These are phyloP conservation scores for Chlorella sp. DNA, from an alignment of 139 green algal species.

Conservation along the genomic window DNA sequence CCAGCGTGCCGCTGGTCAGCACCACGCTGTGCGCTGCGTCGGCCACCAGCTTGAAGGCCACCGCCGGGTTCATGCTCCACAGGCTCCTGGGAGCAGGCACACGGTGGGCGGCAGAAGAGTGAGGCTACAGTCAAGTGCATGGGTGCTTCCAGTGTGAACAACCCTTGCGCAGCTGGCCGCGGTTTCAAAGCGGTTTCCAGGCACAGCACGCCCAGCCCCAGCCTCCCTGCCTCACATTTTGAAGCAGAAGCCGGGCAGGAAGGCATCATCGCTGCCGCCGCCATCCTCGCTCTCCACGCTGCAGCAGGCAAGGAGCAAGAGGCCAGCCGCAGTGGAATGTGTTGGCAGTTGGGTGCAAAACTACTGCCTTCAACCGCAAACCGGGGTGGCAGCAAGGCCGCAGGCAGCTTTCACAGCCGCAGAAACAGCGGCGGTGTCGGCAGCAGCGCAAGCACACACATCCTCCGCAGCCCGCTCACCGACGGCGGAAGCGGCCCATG, in stretches of 20 bases:
- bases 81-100: constrained; percentile 55
- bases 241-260: constrained; percentile 5
- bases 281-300: neutral
- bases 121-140: too few species aligned
- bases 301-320: neutral
- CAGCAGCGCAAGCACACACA: neutral
- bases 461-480: too few species aligned
- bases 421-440: neutral
- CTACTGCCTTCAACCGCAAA: too few species aligned
- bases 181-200: too few species aligned
- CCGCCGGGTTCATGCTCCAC: constrained; percentile 89
- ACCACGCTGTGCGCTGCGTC: constrained; percentile 61
- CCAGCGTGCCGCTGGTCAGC: constrained; percentile 89
- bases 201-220: neutral
- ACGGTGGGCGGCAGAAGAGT: too few species aligned
- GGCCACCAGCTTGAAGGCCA: constrained; percentile 63
- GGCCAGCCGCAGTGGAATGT: too few species aligned
- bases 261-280: neutral
- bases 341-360: too few species aligned
- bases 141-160: too few species aligned
- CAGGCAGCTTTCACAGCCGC: neutral
- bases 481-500: constrained; percentile 14
- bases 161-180: too few species aligned
- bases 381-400: neutral
- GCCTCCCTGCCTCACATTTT: neutral